Conservation (phyloP, 2,329 filamentous ascomycete species). For the Beauveria sp. region DNA sequence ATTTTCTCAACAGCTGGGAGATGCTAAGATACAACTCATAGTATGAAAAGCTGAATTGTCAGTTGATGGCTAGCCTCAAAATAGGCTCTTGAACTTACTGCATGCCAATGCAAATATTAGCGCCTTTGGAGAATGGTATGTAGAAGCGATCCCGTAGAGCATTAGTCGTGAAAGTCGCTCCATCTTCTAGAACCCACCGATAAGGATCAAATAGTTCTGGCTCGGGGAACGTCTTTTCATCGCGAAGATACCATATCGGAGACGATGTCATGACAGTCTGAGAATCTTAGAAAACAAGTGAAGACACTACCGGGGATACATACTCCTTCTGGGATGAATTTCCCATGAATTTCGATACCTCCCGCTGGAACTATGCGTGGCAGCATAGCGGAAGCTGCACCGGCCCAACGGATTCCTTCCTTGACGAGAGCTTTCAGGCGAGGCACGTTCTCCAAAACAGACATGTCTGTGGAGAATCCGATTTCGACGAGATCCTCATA, state of each 20-base stretch:
- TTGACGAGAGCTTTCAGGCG: neutral
- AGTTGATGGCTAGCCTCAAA: neutral
- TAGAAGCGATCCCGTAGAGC: conserved; percentile 17
- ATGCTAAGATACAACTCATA: conserved; percentile 14
- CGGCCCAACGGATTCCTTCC: neutral
- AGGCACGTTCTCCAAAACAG: neutral
- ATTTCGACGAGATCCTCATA: no score
- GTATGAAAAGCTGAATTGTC: conserved; percentile 12
- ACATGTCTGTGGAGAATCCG: no score
- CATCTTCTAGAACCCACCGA: no score
- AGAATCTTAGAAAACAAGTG: no score
- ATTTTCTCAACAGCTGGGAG: conserved; percentile 8
- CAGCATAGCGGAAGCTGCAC: neutral
- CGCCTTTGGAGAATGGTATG: conserved; percentile 22
- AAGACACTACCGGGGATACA: no score
- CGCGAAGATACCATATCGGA: no score
- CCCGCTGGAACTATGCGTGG: neutral
- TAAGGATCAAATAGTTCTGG: no score
- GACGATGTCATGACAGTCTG: no score
- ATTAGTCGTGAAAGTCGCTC: no score
- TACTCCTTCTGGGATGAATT: no score
- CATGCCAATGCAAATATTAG: conserved; percentile 21
- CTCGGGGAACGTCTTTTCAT: no score
- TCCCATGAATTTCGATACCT: neutral
- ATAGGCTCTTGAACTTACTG: conserved; percentile 17